Evolutionary conservation across 495 filamentous ascomycete genomes (phyloP).

Genomic region (Penicillium herquei): DNA sequence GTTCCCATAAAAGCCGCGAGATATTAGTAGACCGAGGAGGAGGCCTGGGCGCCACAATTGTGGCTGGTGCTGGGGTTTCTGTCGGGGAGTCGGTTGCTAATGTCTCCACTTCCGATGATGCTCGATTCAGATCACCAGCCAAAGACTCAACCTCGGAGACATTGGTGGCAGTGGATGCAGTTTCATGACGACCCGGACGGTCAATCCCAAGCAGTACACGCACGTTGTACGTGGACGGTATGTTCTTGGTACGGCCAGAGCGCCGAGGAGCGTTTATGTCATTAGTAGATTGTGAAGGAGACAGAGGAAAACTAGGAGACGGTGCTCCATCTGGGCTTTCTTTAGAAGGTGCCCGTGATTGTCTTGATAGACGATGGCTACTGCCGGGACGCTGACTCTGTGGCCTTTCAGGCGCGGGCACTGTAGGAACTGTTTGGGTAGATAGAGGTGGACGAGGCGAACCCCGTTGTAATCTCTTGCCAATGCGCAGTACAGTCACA

Average conservation of each 20-base stretch:
- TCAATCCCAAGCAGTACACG: constrained; percentile 5
- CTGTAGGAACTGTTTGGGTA: no score
- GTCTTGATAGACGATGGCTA: no score
- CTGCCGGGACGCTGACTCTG: no score
- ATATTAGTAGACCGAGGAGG: constrained; percentile 3
- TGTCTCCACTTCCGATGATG: not conserved
- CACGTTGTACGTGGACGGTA: constrained; percentile 16
- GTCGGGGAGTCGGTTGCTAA: not conserved
- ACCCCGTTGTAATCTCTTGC: no score
- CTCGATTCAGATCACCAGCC: not conserved
- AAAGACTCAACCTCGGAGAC: not conserved
- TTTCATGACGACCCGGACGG: no score
- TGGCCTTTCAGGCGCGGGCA: no score
- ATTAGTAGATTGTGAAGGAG: no score
- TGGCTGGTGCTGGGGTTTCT: not conserved
- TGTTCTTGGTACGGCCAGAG: constrained; percentile 8
- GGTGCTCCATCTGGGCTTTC: not conserved
- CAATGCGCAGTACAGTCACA: no score
- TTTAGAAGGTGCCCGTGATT: no score
- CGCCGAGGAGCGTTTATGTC: not conserved
- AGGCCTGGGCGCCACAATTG: not conserved
- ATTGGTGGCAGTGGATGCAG: not conserved
- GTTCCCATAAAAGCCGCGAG: constrained; percentile 20
- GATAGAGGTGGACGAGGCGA: no score
- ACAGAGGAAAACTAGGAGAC: constrained; percentile 3